These are phyloP conservation scores for Alternaria gaisen DNA, from an alignment of 2,329 filamentous ascomycete genomes.

Conservation along the genomic window DNA sequence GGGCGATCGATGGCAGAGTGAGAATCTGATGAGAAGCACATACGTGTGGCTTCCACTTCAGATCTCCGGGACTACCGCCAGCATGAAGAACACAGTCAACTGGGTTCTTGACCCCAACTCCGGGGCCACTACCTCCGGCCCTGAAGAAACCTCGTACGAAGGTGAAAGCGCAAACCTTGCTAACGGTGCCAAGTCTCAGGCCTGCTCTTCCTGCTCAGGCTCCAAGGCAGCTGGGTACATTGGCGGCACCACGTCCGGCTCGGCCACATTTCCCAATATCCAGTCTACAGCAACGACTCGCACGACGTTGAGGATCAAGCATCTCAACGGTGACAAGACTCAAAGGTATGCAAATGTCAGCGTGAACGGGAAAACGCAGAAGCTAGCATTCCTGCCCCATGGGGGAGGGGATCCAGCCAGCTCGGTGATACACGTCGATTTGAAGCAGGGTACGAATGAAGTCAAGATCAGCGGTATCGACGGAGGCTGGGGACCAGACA, in stretches of 20 bases:
- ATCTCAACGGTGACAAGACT: conserved; percentile 63
- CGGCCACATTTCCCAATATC: conserved; percentile 59
- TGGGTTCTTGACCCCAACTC: conserved; percentile 61
- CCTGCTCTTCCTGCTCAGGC: conserved; percentile 64
- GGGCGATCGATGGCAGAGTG: conserved; percentile 71
- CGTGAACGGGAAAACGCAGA: conserved; percentile 64
- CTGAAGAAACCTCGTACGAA: conserved; percentile 61
- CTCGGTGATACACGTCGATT: conserved; percentile 59
- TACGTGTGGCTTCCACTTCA: conserved; percentile 72
- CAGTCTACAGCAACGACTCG: conserved; percentile 55
- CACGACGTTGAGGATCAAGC: conserved; percentile 64
- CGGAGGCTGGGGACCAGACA: conserved; percentile 60
- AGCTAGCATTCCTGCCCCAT: conserved; percentile 65
- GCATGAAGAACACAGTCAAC: conserved; percentile 61
- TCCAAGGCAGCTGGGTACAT: conserved; percentile 60
- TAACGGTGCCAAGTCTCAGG: conserved; percentile 56
- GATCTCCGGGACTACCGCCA: conserved; percentile 62
- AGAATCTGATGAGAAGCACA: conserved; percentile 67
- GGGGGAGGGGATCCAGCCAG: conserved; percentile 56
- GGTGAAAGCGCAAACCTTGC: conserved; percentile 60
- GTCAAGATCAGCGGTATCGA: conserved; percentile 58
- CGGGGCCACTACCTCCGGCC: conserved; percentile 57
- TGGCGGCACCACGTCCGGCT: conserved; percentile 58
- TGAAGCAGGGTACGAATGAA: conserved; percentile 61
- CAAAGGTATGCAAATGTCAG: conserved; percentile 64